Evolutionary conservation across 768 basidiomycete genomes (phyloP), one percentile per base, ranked within the genome.

Genomic region (Erythrobasidium yunnanense): DNA sequence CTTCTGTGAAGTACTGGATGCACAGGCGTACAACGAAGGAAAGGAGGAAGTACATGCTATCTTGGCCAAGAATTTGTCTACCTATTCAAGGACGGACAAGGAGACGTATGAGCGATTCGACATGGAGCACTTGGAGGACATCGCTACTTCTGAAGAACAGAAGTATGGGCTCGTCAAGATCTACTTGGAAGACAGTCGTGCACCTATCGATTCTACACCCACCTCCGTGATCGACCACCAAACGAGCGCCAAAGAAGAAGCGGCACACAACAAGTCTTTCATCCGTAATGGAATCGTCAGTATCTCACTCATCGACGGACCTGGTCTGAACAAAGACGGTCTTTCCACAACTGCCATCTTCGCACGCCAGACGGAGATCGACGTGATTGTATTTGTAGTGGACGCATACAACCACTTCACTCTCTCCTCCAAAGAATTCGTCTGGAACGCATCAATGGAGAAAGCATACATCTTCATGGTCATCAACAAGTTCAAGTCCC

Each of bases 351-450:
- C 93, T 2, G 88, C 90, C 5, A 80, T 95, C 55, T 97, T 99
- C 71, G 83, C 92, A 33, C 87, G 90, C 18, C 95, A 97, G 76
- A 87, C 92, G 74, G 92, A 96, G 77, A 97, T 99, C 49, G 95
- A 99, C 75, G 93, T 99, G 23, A 84, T 99, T 65, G 93, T 99
- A 65, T 99, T 96, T 75, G 91, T 96, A 71, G 91, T 95, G 54
- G 90, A 88, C 0, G 90, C 95, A 2, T 92, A 95, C 79, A 97
- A 99, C 77, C 93, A 97, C 79, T 93, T 99, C 76, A 99, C 95
- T 0, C 81, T 92, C 20, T 93, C 90, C 2, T 87, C 90, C 15
- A 88, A 87, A 75, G 91, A 96, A 75, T 96, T 99, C 81, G 81
- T 99, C 51, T 82, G 79, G 79, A 89, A 84, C 71, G 91, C 93